These are phyloP conservation scores for Fraxinus ornus DNA, from an alignment of 305 asterid species.

Conservation along the genomic window DNA sequence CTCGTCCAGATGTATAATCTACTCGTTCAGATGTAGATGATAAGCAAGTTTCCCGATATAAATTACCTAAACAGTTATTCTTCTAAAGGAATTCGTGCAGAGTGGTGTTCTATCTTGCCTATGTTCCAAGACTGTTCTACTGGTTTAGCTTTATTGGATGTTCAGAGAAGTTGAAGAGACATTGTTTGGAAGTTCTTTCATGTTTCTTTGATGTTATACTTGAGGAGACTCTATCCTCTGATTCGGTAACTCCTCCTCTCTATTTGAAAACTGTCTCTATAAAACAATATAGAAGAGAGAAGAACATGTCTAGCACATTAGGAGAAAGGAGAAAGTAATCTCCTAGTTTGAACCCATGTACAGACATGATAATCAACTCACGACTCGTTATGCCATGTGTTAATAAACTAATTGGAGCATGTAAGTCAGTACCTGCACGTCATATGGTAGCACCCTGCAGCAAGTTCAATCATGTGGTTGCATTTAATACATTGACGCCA, in stretches of 20 bases:
- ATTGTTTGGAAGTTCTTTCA: neutral
- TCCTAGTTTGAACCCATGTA: neutral
- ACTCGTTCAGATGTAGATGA: neutral
- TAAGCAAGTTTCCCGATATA: neutral
- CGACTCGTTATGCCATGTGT: conserved; percentile 9
- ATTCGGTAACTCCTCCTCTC: neutral
- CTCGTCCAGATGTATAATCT: neutral
- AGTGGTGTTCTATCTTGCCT: neutral
- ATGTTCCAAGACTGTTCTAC: neutral
- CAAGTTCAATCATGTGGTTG: conserved; percentile 87
- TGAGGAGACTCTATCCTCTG: neutral
- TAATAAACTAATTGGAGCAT: conserved; percentile 15
- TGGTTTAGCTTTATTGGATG: neutral
- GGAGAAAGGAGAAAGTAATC: neutral
- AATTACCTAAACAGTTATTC: neutral
- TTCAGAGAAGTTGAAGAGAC: neutral
- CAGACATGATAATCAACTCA: neutral
- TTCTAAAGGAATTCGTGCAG: conserved; percentile 2
- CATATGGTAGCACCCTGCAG: conserved; percentile 86
- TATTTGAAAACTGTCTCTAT: neutral
- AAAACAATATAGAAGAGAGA: neutral
- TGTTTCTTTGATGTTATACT: conserved; percentile 4
- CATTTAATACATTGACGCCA: conserved; percentile 91
- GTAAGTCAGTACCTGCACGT: conserved; percentile 71
- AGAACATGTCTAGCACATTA: neutral